phyloP scores from a whole-genome alignment of 148 eudicot genomes.

The Rhododendron ovatum region DNA sequence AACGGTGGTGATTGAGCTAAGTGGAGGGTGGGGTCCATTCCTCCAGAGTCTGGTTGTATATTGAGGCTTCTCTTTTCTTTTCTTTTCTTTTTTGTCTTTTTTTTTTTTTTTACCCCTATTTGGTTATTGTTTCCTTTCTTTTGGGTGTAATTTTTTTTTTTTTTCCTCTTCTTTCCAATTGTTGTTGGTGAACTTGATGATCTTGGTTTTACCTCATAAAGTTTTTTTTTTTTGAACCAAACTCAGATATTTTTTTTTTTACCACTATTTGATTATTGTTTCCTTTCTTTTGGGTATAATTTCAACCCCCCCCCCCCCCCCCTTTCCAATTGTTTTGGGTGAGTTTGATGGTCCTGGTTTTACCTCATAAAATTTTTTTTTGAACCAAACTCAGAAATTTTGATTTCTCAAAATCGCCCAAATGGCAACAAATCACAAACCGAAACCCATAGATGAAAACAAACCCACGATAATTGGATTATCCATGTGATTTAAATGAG shows the following conservation, averaged over 20 bases:
- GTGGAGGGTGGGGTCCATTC: neutral
- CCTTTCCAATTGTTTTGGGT: neutral
- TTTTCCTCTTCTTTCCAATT: neutral
- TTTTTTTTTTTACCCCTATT: neutral
- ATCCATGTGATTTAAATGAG: no score
- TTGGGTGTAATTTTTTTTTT: neutral
- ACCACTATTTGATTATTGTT: neutral
- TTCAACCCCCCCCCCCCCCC: no score
- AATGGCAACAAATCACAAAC: no score
- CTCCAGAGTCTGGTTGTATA: neutral
- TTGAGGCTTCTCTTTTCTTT: neutral
- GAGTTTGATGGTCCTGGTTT: neutral
- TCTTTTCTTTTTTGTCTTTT: no score
- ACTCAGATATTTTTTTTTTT: no score
- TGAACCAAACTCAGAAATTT: no score
- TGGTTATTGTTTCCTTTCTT: neutral
- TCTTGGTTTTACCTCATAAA: neutral
- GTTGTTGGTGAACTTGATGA: neutral
- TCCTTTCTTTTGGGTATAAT: neutral
- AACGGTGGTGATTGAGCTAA: neutral
- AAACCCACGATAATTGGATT: no score
- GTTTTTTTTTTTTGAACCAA: neutral
- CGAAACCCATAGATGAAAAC: no score
- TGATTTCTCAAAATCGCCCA: no score
- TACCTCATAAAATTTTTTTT: neutral